Evolutionary conservation across 2,329 filamentous ascomycete genomes (phyloP).

Genomic region (Chaetomium sp.): DNA sequence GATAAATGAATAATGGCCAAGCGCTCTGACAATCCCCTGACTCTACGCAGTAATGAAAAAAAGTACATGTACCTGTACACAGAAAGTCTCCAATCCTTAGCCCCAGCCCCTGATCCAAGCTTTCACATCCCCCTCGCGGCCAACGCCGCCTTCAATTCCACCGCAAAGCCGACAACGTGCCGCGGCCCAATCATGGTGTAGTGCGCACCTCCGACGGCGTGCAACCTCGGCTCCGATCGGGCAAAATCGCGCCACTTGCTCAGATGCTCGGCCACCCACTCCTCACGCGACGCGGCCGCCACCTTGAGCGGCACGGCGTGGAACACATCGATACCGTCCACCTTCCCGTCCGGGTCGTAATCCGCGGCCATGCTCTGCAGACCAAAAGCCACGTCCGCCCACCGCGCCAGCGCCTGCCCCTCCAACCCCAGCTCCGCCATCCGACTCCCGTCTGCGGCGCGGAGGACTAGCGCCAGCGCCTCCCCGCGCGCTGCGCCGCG

Average conservation of each 20-base stretch:
- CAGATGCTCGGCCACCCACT: conserved; percentile 36
- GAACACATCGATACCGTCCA: conserved; percentile 47
- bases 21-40: too few species aligned
- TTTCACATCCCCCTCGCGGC: not conserved
- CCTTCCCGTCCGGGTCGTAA: conserved; percentile 46
- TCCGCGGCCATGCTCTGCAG: conserved; percentile 44
- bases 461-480: not conserved
- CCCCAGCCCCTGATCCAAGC: too few species aligned
- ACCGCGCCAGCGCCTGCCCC: conserved; percentile 22
- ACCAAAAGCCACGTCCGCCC: not conserved
- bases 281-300: conserved; percentile 35
- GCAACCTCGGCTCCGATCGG: conserved; percentile 35
- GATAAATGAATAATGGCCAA: too few species aligned
- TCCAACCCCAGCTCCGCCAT: conserved; percentile 36
- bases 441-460: not conserved
- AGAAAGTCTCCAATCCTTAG: too few species aligned
- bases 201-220: conserved; percentile 43
- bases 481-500: not conserved
- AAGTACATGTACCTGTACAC: too few species aligned
- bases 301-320: conserved; percentile 41
- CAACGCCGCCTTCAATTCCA: not conserved
- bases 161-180: conserved; percentile 41
- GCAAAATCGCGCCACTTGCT: conserved; percentile 43
- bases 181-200: conserved; percentile 45
- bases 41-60: too few species aligned